These are phyloP conservation scores for Endoconidiophora laricicola DNA, from an alignment of 2,329 filamentous ascomycete genomes.

Conservation along the genomic window DNA sequence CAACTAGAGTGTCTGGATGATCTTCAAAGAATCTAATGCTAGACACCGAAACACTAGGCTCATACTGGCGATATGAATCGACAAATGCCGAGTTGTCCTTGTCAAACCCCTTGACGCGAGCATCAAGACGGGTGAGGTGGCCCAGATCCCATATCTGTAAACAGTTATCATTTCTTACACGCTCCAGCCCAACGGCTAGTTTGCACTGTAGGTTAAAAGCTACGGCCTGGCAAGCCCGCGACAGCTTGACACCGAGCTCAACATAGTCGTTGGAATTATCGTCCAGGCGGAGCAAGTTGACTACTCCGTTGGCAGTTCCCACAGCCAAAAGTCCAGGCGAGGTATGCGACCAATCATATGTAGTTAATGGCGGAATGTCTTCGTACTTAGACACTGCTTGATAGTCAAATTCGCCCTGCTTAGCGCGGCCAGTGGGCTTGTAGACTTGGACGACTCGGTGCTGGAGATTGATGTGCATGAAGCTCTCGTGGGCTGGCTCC, in stretches of 20 bases:
- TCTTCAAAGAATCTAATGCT: constrained; percentile 71
- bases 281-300: constrained; percentile 57
- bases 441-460: constrained; percentile 47
- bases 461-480: constrained; percentile 48
- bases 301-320: constrained; percentile 58
- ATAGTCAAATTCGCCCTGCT: constrained; percentile 40
- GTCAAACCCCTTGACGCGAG: constrained; percentile 30
- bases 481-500: constrained; percentile 39
- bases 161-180: constrained; percentile 66
- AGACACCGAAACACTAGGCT: constrained; percentile 57
- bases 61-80: constrained; percentile 41
- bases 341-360: constrained; percentile 49
- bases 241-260: constrained; percentile 55
- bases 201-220: constrained; percentile 58
- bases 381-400: constrained; percentile 40
- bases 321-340: constrained; percentile 54
- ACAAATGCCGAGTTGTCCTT: constrained; percentile 23
- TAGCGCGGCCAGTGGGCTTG: constrained; percentile 42
- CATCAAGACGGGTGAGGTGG: constrained; percentile 35
- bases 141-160: constrained; percentile 71
- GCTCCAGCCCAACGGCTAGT: constrained; percentile 63
- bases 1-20: constrained; percentile 57
- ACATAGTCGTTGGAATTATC: constrained; percentile 48
- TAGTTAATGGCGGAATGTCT: constrained; percentile 45
- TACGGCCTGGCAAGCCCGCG: constrained; percentile 65